phyloP scores from a whole-genome alignment of 2,329 filamentous ascomycete species.

The Endoconidiophora laricicola region DNA sequence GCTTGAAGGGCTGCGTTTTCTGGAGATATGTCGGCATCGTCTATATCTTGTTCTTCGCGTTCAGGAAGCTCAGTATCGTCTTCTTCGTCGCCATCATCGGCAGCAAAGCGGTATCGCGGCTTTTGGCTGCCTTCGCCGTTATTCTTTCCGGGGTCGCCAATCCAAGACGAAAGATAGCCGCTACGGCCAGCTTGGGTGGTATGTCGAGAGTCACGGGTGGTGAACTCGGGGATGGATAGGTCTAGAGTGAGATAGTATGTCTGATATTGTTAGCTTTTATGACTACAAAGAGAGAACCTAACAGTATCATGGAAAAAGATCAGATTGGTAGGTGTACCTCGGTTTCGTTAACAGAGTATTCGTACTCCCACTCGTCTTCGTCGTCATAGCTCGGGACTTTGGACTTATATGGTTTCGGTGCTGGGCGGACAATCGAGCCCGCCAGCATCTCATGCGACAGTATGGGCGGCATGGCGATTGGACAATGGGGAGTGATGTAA shows the following conservation, averaged over 20 bases:
- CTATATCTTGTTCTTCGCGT: constrained; percentile 20
- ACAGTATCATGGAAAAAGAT: neutral
- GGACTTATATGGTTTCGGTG: constrained; percentile 3
- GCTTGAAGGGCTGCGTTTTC: neutral
- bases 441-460: constrained; percentile 10
- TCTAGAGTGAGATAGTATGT: constrained; percentile 49
- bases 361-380: constrained; percentile 50
- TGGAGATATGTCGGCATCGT: constrained; percentile 5
- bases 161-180: constrained; percentile 18
- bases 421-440: constrained; percentile 5
- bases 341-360: constrained; percentile 46
- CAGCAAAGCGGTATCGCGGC: constrained; percentile 13
- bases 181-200: constrained; percentile 13
- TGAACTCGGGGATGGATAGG: constrained; percentile 42
- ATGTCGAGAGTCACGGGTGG: constrained; percentile 11
- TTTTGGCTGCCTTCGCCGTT: neutral
- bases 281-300: neutral
- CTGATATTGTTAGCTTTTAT: constrained; percentile 21
- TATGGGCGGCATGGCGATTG: constrained; percentile 1
- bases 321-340: constrained; percentile 28
- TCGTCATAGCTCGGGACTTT: constrained; percentile 19
- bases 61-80: constrained; percentile 21
- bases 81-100: constrained; percentile 17
- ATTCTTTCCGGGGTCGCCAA: constrained; percentile 13
- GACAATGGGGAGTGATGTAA: neutral